These are phyloP conservation scores for Tothia fuscella DNA, from an alignment of 2,329 filamentous ascomycete genomes.

Conservation along the genomic window DNA sequence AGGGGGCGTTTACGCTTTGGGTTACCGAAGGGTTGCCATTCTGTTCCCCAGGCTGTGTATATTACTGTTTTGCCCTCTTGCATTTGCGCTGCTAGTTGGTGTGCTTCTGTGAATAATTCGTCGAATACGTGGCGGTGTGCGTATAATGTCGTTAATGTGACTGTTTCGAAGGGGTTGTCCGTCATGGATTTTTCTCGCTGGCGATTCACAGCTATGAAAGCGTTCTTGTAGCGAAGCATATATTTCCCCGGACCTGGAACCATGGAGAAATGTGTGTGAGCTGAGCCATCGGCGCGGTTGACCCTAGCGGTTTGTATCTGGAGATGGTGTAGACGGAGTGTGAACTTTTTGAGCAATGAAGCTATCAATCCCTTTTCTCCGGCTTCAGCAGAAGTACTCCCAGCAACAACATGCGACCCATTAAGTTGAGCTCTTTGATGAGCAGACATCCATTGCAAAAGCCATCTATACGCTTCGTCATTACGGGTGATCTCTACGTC, in stretches of 20 bases:
- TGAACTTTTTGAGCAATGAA: slow-evolving; percentile 43
- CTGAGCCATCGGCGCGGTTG: slow-evolving; percentile 52
- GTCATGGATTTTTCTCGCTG: slow-evolving; percentile 80
- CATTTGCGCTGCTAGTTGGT: slow-evolving; percentile 63
- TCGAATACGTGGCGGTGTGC: slow-evolving; percentile 81
- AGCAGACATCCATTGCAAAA: slow-evolving; percentile 85
- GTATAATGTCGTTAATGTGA: slow-evolving; percentile 86
- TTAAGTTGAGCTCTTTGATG: slow-evolving; percentile 50
- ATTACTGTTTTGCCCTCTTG: slow-evolving; percentile 90
- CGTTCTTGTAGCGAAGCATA: slow-evolving; percentile 72
- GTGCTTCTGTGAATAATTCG: slow-evolving; percentile 77
- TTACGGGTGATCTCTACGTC: slow-evolving; percentile 93
- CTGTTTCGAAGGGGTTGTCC: slow-evolving; percentile 85
- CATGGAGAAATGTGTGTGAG: slow-evolving; percentile 70
- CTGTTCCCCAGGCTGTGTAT: slow-evolving; percentile 71
- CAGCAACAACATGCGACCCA: not conserved
- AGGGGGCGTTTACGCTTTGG: slow-evolving; percentile 78
- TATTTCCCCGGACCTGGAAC: slow-evolving; percentile 87
- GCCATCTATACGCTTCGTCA: slow-evolving; percentile 87
- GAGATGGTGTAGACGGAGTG: slow-evolving; percentile 49
- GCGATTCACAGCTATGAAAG: slow-evolving; percentile 77
- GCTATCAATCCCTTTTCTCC: slow-evolving; percentile 32
- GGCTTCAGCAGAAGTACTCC: slow-evolving; percentile 15
- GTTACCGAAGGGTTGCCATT: slow-evolving; percentile 77
- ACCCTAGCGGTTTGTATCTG: slow-evolving; percentile 53